Percentiles rank a stretch among this genome's conserved stretches.
These are phyloP conservation scores for Pittosporum tobira DNA, from an alignment of 129 eudicot species.

Conservation along the genomic window DNA sequence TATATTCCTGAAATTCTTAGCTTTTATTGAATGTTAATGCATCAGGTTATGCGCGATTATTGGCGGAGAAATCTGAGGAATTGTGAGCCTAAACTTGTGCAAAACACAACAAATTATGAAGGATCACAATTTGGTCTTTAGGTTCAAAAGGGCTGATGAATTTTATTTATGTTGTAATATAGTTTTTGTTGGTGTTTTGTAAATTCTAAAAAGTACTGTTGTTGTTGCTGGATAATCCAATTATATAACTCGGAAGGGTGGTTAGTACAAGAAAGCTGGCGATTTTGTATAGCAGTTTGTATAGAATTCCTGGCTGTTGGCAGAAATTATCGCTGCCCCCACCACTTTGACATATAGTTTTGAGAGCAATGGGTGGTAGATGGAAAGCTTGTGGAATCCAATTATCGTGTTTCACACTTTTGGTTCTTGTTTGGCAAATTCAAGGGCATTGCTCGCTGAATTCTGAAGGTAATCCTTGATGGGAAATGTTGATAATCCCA, in stretches of 20 bases:
- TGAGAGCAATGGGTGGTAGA: conserved; percentile 58
- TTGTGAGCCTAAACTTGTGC: conserved; percentile 12
- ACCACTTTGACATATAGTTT: conserved; percentile 28
- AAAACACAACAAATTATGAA: conserved; percentile 32
- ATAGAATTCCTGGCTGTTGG: conserved; percentile 48
- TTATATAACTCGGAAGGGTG: conserved; percentile 37
- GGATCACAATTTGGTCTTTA: conserved; percentile 40
- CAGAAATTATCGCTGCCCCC: conserved; percentile 48
- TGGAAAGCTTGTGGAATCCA: conserved; percentile 44
- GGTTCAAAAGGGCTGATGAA: conserved; percentile 28
- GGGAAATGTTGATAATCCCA: not conserved
- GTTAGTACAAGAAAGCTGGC: conserved; percentile 44
- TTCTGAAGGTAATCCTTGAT: conserved; percentile 48
- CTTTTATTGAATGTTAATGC: conserved; percentile 22
- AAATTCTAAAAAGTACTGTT: conserved; percentile 6
- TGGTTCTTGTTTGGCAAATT: conserved; percentile 33
- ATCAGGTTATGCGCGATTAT: conserved; percentile 16
- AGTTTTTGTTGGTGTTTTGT: conserved; percentile 13
- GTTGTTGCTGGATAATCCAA: conserved; percentile 20
- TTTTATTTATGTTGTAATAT: conserved; percentile 16
- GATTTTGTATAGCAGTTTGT: conserved; percentile 29
- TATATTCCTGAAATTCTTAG: conserved; percentile 24
- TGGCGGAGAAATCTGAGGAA: conserved; percentile 20
- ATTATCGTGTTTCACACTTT: conserved; percentile 31
- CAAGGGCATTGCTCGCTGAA: conserved; percentile 44